Evolutionary conservation across 2,329 filamentous ascomycete genomes (phyloP), one percentile per base, ranked within the genome.

Genomic region (Alternaria metachromatica): DNA sequence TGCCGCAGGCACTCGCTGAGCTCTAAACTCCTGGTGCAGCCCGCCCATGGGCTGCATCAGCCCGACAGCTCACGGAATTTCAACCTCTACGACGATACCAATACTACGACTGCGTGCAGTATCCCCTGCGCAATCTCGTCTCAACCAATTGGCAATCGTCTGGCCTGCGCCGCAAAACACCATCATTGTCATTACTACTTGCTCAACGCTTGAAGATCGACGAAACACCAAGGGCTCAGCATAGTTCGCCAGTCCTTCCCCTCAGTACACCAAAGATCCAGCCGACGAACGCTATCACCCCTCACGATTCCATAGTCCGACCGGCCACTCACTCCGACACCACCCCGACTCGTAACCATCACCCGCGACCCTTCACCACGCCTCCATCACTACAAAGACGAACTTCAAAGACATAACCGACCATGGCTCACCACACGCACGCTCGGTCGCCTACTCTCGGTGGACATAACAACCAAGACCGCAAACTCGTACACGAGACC

Each of bases 41-140:
- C 65, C 62, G 43, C 48, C 53, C 63, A 62, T 33, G 65, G 65
- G 62, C 63, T 65, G 65, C 65, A 63, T 58, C 88, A 94, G 92
- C 91, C 90, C 89, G 89, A 78, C 91, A 93, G 92, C 90, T 91
- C 90, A 89, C 85, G 90, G 93, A 71, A 84, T 84, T 86, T 86
- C 85, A 87, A 88, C 86, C 78, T 80, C 76, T 70, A 78, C 79
- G 79, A 81, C 77, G 78, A 81, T 79, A 76, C 73, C 56, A 78
- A 74, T 69, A 64, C 61, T 69, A 72, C 75, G 73, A 79, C 72
- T 77, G 75, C 72, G 70, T 70, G 68, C 70, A 77, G 78, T 75
- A 73, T 60, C 54, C 55, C 60, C 68, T 77, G 76, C 76, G 68
- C 71, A 70, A 75, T 71, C 55, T 72, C 70, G 70, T 72, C 67